Evolutionary conservation across 768 basidiomycete species (phyloP), one percentile per base, ranked within the genome.

Genomic region (Dendrothele bispora): DNA sequence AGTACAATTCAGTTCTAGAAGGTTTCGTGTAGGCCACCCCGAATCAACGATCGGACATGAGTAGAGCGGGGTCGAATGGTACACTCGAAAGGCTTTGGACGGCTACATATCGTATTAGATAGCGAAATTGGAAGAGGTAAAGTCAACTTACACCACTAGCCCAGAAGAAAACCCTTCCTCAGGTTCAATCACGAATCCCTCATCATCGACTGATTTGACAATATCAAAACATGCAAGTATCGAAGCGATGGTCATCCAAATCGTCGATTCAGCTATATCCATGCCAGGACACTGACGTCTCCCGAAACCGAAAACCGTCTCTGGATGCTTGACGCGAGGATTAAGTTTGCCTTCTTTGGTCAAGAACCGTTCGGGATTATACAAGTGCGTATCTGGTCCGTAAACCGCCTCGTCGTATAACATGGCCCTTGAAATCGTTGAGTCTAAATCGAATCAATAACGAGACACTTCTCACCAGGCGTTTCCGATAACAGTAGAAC

Each of bases 331-430:
- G 45, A 52, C 30, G 15, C 20, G 21, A 2, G 42, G 29, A 43
- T 32, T 44, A 8, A 44, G 18, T 32, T 30, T 32, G 17, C 43
- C 43, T 12, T 29, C 18, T 2, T 44, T 18, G 10, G 43, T 32
- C 1, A 61, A 42, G 39, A 61, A 66, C 17, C 64, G 61, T 26
- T 67, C 66, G 11, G 66, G 65, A 36, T 44, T 55, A 47, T 68
- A 68, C 20, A 24, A 24, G 15, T 61, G 52, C 5, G 68, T 63
- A 36, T 67, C 51, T 2, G 61, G 63, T 22, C 55, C 55, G 46
- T 57, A 70, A n/a, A 50, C 56, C 25, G 7, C 17, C 38, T 51
- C 48, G 42, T 58, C 55, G 30, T 58, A 46, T 5, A 58, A 29
- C n/a, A 58, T 43, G 1, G 57, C 57, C 52, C 57, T 58, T 26